Evolutionary conservation across 768 basidiomycete genomes (phyloP).

Genomic region (Lanmaoa rubissima): DNA sequence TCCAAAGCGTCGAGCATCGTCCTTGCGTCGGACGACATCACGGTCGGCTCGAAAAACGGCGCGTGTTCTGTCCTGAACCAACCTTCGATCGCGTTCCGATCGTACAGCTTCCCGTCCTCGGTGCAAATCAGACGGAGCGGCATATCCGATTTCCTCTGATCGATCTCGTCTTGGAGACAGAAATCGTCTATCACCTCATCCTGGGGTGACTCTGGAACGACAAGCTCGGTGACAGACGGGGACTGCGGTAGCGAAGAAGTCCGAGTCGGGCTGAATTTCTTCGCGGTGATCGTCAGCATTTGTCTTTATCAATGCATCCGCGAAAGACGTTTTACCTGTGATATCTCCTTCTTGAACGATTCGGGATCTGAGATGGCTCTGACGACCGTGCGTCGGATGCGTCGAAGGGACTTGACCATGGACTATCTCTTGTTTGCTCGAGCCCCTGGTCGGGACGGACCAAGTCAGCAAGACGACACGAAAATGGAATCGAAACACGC

Average conservation of each 20-base stretch:
- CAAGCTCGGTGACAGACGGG: neutral
- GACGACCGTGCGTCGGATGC: slow-evolving; percentile 18
- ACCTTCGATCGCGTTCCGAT: slow-evolving; percentile 15
- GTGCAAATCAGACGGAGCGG: slow-evolving; percentile 26
- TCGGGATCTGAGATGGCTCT: slow-evolving; percentile 20
- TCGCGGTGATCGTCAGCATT: neutral
- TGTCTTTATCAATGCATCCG: neutral
- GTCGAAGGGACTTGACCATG: slow-evolving; percentile 11
- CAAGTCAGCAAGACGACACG: neutral
- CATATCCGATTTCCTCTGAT: slow-evolving; percentile 18
- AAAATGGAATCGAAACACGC: neutral
- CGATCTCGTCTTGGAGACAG: slow-evolving; percentile 14
- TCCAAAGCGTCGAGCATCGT: slow-evolving; percentile 7
- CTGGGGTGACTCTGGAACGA: neutral
- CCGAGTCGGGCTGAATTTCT: neutral
- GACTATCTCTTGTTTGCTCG: neutral
- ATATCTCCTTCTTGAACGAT: neutral
- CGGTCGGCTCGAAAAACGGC: slow-evolving; percentile 9
- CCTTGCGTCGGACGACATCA: neutral
- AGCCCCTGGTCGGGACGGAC: neutral
- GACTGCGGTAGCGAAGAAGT: neutral
- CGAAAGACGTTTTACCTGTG: slow-evolving; percentile 4
- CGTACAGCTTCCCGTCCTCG: slow-evolving; percentile 24
- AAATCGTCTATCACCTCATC: neutral
- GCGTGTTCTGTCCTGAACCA: slow-evolving; percentile 15